phyloP scores from a whole-genome alignment of 2,329 filamentous ascomycete genomes.

The Samsoniella hepiali region DNA sequence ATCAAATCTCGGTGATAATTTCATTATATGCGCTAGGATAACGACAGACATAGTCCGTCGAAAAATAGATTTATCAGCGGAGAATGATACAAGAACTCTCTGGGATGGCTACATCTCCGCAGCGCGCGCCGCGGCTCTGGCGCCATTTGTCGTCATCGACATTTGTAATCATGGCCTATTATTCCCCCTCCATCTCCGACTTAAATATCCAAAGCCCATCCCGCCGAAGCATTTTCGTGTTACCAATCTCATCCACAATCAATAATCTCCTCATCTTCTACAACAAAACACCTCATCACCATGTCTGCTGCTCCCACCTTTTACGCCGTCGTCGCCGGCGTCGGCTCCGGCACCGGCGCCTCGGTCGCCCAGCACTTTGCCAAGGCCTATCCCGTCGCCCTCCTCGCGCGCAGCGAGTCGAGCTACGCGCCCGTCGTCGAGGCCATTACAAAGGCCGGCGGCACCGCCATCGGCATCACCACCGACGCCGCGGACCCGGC shows the following conservation, averaged over 20 bases:
- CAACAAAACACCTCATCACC: no score
- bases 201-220: neutral
- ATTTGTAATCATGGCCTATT: constrained; percentile 12
- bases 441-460: constrained; percentile 66
- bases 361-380: constrained; percentile 56
- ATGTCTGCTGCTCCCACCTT: constrained; percentile 41
- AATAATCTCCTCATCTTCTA: no score
- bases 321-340: constrained; percentile 68
- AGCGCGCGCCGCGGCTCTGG: neutral
- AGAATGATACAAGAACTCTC: constrained; percentile 8
- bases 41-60: no score
- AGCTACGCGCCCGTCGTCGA: constrained; percentile 64
- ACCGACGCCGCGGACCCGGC: constrained; percentile 44
- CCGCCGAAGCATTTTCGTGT: no score
- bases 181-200: neutral
- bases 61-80: constrained; percentile 5
- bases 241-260: no score
- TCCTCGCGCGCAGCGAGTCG: constrained; percentile 66
- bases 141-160: constrained; percentile 14
- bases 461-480: constrained; percentile 66
- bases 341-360: constrained; percentile 63
- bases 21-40: no score
- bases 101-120: neutral
- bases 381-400: constrained; percentile 66
- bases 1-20: neutral